Percentiles rank a stretch among this genome's conserved stretches.
Evolutionary conservation across 208 protist species (phyloP).

Genomic region (Leishmania martiniquensis): DNA sequence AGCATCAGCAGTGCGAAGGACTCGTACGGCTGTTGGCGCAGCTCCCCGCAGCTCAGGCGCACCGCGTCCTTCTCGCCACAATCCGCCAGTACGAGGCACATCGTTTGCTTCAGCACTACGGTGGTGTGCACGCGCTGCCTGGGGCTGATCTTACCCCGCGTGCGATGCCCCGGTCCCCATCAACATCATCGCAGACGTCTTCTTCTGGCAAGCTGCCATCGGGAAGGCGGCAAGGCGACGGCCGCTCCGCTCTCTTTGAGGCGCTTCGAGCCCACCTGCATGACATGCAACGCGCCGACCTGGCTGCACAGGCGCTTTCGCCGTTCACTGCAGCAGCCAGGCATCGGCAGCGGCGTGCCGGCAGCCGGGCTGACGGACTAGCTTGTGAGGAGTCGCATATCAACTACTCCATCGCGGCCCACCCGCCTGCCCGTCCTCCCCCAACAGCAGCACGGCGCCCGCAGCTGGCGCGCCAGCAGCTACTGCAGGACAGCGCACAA

Average conservation of each 20-base stretch:
- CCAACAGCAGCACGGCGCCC: background rate
- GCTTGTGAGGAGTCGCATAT: background rate
- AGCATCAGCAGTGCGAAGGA: conserved; percentile 9
- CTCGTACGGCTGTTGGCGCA: conserved; percentile 13
- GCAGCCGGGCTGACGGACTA: background rate
- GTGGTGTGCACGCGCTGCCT: conserved; percentile 20
- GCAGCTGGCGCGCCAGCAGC: background rate
- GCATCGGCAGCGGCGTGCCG: background rate
- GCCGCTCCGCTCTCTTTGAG: conserved; percentile 4
- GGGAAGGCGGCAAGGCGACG: conserved; percentile 3
- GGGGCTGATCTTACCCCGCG: background rate
- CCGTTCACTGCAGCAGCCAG: background rate
- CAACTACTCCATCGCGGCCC: background rate
- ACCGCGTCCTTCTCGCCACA: conserved; percentile 11
- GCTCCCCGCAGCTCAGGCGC: conserved; percentile 10
- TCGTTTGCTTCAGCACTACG: conserved; percentile 28
- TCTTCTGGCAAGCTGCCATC: background rate
- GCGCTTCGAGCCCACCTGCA: background rate
- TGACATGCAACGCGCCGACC: conserved; percentile 15
- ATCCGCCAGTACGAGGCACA: conserved; percentile 24
- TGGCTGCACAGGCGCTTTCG: conserved; percentile 8
- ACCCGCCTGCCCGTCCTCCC: background rate
- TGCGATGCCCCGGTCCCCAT: no score
- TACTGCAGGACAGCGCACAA: background rate
- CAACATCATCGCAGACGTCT: conserved; percentile 1